A percentile compares a stretch with the other conserved stretches of the same genome.
Conservation (phyloP, 805 yeast genomes). For the Brettanomyces bruxellensis region DNA sequence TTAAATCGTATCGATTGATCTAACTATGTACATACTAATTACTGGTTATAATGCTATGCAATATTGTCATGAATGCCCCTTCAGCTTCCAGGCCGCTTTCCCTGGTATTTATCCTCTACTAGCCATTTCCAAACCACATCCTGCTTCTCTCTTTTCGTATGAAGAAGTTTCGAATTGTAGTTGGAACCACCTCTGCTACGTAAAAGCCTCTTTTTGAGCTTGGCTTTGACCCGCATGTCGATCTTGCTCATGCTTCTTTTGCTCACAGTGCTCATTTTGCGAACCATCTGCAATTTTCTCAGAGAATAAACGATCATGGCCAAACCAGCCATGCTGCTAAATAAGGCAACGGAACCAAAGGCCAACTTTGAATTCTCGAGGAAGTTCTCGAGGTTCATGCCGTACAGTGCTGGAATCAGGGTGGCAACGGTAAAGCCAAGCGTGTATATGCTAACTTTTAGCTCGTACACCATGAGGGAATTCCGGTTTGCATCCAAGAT, state of each 20-base stretch:
- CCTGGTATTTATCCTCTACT: conserved; percentile 30
- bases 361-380: conserved; percentile 62
- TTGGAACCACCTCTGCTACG: conserved; percentile 12
- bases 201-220: conserved; percentile 9
- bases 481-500: conserved; percentile 88
- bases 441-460: conserved; percentile 76
- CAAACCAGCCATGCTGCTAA: conserved; percentile 46
- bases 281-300: conserved; percentile 49
- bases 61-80: too few relatives aligned
- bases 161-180: conserved; percentile 3
- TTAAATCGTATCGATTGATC: too few relatives aligned
- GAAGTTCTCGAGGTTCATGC: conserved; percentile 76
- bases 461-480: conserved; percentile 77
- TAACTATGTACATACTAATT: too few relatives aligned
- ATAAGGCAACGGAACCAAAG: conserved; percentile 45
- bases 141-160: conserved; percentile 18
- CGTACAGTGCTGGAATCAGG: conserved; percentile 78
- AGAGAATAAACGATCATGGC: conserved; percentile 48
- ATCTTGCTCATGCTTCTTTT: conserved; percentile 19
- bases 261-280: conserved; percentile 54
- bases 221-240: conserved; percentile 17
- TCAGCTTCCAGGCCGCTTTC: not conserved
- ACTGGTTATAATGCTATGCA: too few relatives aligned
- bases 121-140: conserved; percentile 51
- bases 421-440: conserved; percentile 82